Percentiles rank a stretch among this genome's conserved stretches.
Evolutionary conservation across 2,329 filamentous ascomycete genomes (phyloP).

Genomic region (Curvularia spicifera): DNA sequence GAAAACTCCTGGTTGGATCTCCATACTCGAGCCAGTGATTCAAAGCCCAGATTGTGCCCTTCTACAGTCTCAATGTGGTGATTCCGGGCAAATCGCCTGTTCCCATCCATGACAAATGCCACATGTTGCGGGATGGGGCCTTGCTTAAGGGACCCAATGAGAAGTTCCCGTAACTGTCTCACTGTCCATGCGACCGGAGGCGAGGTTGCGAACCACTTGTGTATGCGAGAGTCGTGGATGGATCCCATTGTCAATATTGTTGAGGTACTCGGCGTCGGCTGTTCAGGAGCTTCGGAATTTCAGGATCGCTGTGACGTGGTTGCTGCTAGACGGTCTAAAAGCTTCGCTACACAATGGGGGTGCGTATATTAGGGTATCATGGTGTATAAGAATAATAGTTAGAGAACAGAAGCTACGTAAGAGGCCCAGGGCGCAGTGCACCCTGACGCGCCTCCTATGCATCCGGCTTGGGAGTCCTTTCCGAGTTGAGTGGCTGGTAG

Average conservation of each 20-base stretch:
- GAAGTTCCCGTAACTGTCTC: slow-evolving; percentile 76
- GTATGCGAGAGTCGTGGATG: slow-evolving; percentile 66
- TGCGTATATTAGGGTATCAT: slow-evolving; percentile 24
- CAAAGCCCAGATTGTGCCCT: slow-evolving; percentile 93
- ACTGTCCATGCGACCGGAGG: slow-evolving; percentile 92
- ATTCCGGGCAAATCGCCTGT: slow-evolving; percentile 85
- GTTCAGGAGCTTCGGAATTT: slow-evolving; percentile 18
- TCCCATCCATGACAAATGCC: slow-evolving; percentile 99
- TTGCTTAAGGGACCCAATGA: slow-evolving; percentile 87
- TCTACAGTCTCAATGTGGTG: slow-evolving; percentile 96
- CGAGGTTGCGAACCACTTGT: slow-evolving; percentile 82
- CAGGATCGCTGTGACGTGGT: slow-evolving; percentile 6
- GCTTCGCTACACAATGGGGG: slow-evolving; percentile 6
- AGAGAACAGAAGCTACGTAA: slow-evolving; percentile 43
- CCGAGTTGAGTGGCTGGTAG: slow-evolving; percentile 16
- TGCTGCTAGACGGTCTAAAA: neutral
- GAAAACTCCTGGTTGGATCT: slow-evolving; percentile 15
- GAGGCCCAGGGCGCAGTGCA: slow-evolving; percentile 38
- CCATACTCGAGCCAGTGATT: slow-evolving; percentile 83
- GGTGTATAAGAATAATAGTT: slow-evolving; percentile 28
- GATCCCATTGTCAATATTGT: slow-evolving; percentile 50
- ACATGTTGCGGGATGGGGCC: slow-evolving; percentile 93
- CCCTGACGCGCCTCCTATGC: slow-evolving; percentile 40
- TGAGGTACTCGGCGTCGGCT: slow-evolving; percentile 21
- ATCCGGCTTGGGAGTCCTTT: slow-evolving; percentile 22